A percentile compares a stretch with the other conserved stretches of the same genome.
phyloP scores from a whole-genome alignment of 768 basidiomycete species.

The Gelatoporia subvermispora region DNA sequence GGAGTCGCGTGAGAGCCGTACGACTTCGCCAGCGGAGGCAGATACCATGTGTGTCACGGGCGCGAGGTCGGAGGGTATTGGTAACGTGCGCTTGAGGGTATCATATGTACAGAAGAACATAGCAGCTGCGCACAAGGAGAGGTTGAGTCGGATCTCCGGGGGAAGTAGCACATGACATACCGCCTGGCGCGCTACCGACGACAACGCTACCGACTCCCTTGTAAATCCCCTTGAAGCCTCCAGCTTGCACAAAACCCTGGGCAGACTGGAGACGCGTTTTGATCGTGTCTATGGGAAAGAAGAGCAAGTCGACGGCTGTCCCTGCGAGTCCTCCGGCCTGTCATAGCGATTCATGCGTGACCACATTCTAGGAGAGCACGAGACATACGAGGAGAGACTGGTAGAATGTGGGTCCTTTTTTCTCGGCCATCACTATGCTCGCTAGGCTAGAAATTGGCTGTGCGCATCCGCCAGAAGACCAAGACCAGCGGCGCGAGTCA shows the following conservation, averaged over 20 bases:
- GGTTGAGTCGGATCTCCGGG: slow-evolving; percentile 1
- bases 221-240: slow-evolving; percentile 89
- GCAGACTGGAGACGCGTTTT: slow-evolving; percentile 92
- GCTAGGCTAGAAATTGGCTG: not conserved
- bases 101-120: slow-evolving; percentile 96
- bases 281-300: slow-evolving; percentile 95
- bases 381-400: slow-evolving; percentile 28
- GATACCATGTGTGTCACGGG: slow-evolving; percentile 61
- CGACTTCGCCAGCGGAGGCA: slow-evolving; percentile 49
- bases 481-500: no score
- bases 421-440: slow-evolving; percentile 5
- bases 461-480: no score
- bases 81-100: slow-evolving; percentile 71
- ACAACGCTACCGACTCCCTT: slow-evolving; percentile 92
- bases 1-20: slow-evolving; percentile 21
- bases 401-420: slow-evolving; percentile 20
- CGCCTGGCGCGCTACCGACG: slow-evolving; percentile 93
- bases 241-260: slow-evolving; percentile 79
- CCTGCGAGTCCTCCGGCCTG: slow-evolving; percentile 91
- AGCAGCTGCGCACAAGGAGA: slow-evolving; percentile 56
- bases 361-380: not conserved
- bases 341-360: not conserved
- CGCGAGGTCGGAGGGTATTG: slow-evolving; percentile 53
- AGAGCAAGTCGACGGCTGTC: slow-evolving; percentile 88
- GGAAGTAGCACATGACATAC: slow-evolving; percentile 34